Conservation (phyloP, 2,329 filamentous ascomycete species). For the Bipolaris victoriae region DNA sequence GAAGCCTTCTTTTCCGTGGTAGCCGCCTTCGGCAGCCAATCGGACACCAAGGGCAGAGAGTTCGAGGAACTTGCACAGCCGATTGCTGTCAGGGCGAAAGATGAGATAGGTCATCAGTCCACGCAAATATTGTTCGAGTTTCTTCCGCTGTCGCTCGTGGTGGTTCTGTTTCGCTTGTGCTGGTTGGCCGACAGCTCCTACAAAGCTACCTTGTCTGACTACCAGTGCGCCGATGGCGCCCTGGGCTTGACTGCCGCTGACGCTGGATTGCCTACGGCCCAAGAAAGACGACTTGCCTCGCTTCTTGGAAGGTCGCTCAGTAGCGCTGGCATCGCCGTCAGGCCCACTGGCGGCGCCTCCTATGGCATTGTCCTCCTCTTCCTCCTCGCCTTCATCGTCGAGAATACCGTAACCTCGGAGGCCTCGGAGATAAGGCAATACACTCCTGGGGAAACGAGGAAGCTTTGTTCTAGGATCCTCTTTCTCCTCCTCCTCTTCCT, state of each 20-base stretch:
- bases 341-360: conserved; percentile 60
- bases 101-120: conserved; percentile 97
- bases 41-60: conserved; percentile 92
- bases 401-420: conserved; percentile 68
- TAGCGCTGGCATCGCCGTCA: conserved; percentile 73
- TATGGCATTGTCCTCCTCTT: conserved; percentile 65
- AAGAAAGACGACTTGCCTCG: conserved; percentile 64
- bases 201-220: conserved; percentile 50
- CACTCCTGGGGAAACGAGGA: conserved; percentile 86
- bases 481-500: conserved; percentile 52
- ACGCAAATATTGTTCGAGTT: conserved; percentile 87
- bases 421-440: conserved; percentile 86
- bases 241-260: conserved; percentile 40
- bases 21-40: conserved; percentile 91
- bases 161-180: conserved; percentile 63
- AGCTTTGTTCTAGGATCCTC: conserved; percentile 75
- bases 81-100: conserved; percentile 93
- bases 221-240: conserved; percentile 31
- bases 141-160: conserved; percentile 79
- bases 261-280: conserved; percentile 65
- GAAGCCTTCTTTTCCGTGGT: conserved; percentile 96
- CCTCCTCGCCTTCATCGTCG: conserved; percentile 76
- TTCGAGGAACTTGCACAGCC: conserved; percentile 94
- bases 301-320: conserved; percentile 63
- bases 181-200: conserved; percentile 44